Evolutionary conservation across 768 basidiomycete species (phyloP).

Genomic region (Pleurotus giganteus): DNA sequence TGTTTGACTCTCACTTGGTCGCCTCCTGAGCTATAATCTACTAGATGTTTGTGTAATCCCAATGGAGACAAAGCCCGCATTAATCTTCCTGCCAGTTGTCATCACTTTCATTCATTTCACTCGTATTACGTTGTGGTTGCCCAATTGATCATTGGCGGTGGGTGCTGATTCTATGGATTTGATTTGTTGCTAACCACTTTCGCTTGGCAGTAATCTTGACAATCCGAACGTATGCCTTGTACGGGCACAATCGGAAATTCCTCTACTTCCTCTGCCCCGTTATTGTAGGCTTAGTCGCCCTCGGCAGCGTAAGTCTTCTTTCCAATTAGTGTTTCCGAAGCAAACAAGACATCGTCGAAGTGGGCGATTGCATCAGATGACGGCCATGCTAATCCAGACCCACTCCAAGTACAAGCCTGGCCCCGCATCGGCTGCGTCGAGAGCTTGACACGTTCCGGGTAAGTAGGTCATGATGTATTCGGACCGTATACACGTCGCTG

Average conservation of each 20-base stretch:
- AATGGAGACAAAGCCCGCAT: conserved; percentile 6
- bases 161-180: conserved; percentile 11
- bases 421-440: conserved; percentile 5
- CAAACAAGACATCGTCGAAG: conserved; percentile 16
- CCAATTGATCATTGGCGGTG: conserved; percentile 33
- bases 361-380: conserved; percentile 19
- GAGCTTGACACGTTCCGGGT: conserved; percentile 2
- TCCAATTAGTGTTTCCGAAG: neutral
- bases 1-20: neutral
- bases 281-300: conserved; percentile 17
- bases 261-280: conserved; percentile 26
- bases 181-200: neutral
- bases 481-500: neutral
- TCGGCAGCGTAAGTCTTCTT: conserved; percentile 30
- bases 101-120: conserved; percentile 19
- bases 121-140: conserved; percentile 19
- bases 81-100: conserved; percentile 24
- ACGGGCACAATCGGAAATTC: conserved; percentile 30
- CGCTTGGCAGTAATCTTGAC: conserved; percentile 30
- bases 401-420: conserved; percentile 5
- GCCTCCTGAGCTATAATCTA: conserved; percentile 5
- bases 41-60: conserved; percentile 7
- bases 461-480: neutral
- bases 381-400: conserved; percentile 1
- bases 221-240: conserved; percentile 44